Base-by-base conservation (phyloP, 1,284 basidiomycete species). In the Trametes versicolor region DNA sequence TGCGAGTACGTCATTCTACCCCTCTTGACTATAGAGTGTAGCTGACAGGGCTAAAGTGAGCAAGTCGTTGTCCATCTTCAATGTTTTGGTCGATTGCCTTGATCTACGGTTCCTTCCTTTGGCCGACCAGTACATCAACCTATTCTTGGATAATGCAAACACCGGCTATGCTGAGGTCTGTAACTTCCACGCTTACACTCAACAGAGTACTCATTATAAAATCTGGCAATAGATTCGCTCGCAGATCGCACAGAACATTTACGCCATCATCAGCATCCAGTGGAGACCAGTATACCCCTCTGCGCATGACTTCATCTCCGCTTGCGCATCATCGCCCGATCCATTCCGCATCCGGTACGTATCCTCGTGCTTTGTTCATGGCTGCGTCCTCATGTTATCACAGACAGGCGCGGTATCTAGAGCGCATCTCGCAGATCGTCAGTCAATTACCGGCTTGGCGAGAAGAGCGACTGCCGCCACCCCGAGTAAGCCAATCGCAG, bases 91-190 rank as follows among this genome's bases (percentile, higher is more conserved):
- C 60, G 88, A 91, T 55, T 80, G 80, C 59, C 79, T 88, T 34
- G 88, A 87, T 17, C 73, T 84, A 21, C 85, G 86, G 55, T 94
- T 95, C 75, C 85, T 87, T 48, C 82, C 90, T 2, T 81, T 88
- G 77, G 81, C 89, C 17, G 85, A 90, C 62, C 84, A 86, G 72
- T 94, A 94, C 74, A 82, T 90, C 63, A 82, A 89, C 52, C 72
- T 92, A 41, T 87, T 94, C 72, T 90, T 96, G 73, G 84, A 87
- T 34, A 92, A 93, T 69, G 85, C 92, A 27, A 86, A 90, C 70
- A 94, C 93, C 15, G 87, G 88, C 49, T 97, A 95, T 76, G 93
- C 92, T 29, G 95, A 97, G 79, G 94, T 93, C 75, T 59, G 77
- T 62, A 25, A 23, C 12, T 32, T 41, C 52, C 34, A 32, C 29